A percentile compares a stretch with the other conserved stretches of the same genome.
phyloP scores from a whole-genome alignment of 78 protist genomes.

The Chrysochromulina parva region DNA sequence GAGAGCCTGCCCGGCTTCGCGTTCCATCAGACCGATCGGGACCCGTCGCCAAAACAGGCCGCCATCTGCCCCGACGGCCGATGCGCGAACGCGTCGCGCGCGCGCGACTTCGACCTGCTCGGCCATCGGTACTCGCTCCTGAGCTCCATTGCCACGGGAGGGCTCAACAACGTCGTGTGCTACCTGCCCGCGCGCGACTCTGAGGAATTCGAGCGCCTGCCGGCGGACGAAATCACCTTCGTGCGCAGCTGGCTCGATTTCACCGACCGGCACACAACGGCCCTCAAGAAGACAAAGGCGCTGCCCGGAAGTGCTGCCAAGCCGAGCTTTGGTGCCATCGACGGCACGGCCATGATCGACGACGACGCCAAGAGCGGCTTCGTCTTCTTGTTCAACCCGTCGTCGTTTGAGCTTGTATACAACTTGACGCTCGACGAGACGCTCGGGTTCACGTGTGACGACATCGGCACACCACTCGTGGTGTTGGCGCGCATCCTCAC shows the following conservation, averaged over 20 bases:
- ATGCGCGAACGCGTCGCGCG: not conserved
- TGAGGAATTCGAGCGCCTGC: not conserved
- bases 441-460: too few species aligned
- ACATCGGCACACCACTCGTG: too few species aligned
- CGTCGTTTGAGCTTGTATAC: too few species aligned
- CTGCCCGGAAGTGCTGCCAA: too few species aligned
- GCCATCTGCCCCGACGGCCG: not conserved
- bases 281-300: too few species aligned
- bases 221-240: not conserved
- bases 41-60: not conserved
- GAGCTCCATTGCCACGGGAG: slow-evolving; percentile 28
- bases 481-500: too few species aligned
- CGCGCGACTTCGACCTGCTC: slow-evolving; percentile 43
- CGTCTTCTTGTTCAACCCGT: not conserved
- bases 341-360: not conserved
- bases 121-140: slow-evolving; percentile 24
- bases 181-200: slow-evolving; percentile 22
- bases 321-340: not conserved
- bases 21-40: not conserved
- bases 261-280: not conserved
- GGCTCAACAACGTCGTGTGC: slow-evolving; percentile 12
- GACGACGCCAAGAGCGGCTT: not conserved
- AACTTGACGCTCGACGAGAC: too few species aligned
- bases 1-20: not conserved
- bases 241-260: not conserved